Conservation (phyloP, 179 eudicot species). For the Pouteria campechiana region DNA sequence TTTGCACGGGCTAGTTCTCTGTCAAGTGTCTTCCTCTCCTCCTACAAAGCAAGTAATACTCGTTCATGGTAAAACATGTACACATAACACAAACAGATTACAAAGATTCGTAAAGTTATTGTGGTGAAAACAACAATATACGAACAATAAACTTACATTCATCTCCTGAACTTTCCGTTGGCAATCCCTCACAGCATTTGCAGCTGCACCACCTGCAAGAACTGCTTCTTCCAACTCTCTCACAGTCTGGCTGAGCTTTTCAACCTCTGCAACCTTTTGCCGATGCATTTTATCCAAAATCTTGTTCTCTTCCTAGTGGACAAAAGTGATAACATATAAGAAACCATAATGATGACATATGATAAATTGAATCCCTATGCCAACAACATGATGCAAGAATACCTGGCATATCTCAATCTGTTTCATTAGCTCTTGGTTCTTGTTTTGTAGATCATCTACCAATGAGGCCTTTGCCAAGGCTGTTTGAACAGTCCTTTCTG, state of each 20-base stretch:
- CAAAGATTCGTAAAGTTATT: too few relatives aligned
- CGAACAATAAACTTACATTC: constrained; percentile 38
- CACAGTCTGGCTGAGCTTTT: constrained; percentile 86
- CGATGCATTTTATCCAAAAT: constrained; percentile 88
- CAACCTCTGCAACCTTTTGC: constrained; percentile 91
- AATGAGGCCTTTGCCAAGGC: constrained; percentile 91
- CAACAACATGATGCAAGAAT: not conserved
- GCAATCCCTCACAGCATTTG: constrained; percentile 90
- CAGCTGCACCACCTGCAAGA: constrained; percentile 98
- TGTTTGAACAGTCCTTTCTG: constrained; percentile 83
- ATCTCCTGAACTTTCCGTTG: constrained; percentile 96
- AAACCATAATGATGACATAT: constrained; percentile 4
- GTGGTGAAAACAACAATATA: constrained; percentile 1
- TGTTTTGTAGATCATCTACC: constrained; percentile 94
- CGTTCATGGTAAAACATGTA: too few relatives aligned
- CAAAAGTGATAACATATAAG: constrained; percentile 7
- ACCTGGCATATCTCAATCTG: constrained; percentile 97
- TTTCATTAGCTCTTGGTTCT: constrained; percentile 89
- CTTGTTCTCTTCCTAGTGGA: constrained; percentile 78
- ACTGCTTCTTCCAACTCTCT: constrained; percentile 92
- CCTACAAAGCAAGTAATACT: constrained; percentile 34
- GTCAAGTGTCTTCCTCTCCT: constrained; percentile 67
- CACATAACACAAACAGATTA: too few relatives aligned
- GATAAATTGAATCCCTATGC: not conserved
- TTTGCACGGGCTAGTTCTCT: constrained; percentile 62